Base-by-base conservation (phyloP, 1,139 yeast species). In the Zygoascus hellenicus region DNA sequence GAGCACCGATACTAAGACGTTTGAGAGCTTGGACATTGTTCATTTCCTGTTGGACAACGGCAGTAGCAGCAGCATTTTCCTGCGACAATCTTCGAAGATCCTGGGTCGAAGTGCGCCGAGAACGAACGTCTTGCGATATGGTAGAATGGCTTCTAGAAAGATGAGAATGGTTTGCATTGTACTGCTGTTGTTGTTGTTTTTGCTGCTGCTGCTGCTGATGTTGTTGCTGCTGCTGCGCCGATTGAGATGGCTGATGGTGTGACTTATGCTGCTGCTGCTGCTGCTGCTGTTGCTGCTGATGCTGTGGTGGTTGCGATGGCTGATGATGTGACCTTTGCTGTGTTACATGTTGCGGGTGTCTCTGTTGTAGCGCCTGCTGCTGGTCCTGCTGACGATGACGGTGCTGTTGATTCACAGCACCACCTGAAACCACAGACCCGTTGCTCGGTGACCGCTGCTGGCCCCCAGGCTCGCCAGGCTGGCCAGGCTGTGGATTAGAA, bases 31-130 rank as follows among this genome's bases (percentile, higher is more conserved):
- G 70, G 42, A 75, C 67, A 26, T 72, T 71, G 50, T 68, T 68
- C 61, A 74, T 64, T 54, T 75, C 79, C 51, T 74, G 77, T 44
- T 74, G 76, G 14, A 74, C 76, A 9, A 73, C 71, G 38, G 72
- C 71, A 33, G 62, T 59, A 5, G 62, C 63, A 10, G 62, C 54
- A 26, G 58, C 54, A 15, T 45, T 42, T 28, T 49, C 48, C 40
- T 47, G 48, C 15, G 51, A 45, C 38, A 42, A 39, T 29, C 45
- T 32, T 11, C 40, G 34, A 38, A 42, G 29, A 35, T 34, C 40
- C 30, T 30, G 34, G 17, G 45, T 15, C 11, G 43, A 41, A 11
- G 38, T 41, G 13, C 38, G 17, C 31, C 34, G 36, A 7, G 39
- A 9, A n/a, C 22, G 39, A 2, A 36, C 13, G 7, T 36, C 39